Percentiles rank a stretch among this genome's conserved stretches.
These are phyloP conservation scores for Ophiostoma australiae DNA, from an alignment of 2,329 filamentous ascomycete species.

Conservation along the genomic window DNA sequence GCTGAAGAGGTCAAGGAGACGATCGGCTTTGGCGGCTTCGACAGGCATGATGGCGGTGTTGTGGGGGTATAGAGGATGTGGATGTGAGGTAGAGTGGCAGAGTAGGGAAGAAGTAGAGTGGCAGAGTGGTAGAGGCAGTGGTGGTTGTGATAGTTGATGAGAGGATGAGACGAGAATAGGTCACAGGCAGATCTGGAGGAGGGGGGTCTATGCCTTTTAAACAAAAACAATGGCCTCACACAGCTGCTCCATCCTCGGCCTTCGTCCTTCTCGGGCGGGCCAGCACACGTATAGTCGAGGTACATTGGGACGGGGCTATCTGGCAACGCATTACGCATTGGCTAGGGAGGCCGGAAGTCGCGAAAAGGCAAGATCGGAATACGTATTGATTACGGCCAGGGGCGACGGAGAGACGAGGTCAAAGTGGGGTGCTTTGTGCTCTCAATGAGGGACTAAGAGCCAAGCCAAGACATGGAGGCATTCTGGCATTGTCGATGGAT, in stretches of 20 bases:
- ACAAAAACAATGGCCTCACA: background rate
- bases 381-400: background rate
- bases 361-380: conserved; percentile 1
- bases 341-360: background rate
- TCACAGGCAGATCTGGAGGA: background rate
- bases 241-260: background rate
- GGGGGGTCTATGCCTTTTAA: conserved; percentile 7
- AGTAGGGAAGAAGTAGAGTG: conserved; percentile 2
- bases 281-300: background rate
- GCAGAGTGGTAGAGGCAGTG: background rate
- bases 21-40: conserved; percentile 51
- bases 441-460: conserved; percentile 6
- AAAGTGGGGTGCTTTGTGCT: background rate
- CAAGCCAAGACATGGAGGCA: background rate
- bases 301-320: background rate
- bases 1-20: conserved; percentile 63
- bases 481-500: background rate
- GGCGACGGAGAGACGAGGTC: conserved; percentile 6
- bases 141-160: background rate
- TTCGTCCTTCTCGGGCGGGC: background rate
- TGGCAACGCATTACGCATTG: background rate
- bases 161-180: background rate
- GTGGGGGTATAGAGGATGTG: background rate
- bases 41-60: conserved; percentile 45
- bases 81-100: background rate